phyloP scores from a whole-genome alignment of 2,329 filamentous ascomycete species.

The Colletotrichum theobromicola region DNA sequence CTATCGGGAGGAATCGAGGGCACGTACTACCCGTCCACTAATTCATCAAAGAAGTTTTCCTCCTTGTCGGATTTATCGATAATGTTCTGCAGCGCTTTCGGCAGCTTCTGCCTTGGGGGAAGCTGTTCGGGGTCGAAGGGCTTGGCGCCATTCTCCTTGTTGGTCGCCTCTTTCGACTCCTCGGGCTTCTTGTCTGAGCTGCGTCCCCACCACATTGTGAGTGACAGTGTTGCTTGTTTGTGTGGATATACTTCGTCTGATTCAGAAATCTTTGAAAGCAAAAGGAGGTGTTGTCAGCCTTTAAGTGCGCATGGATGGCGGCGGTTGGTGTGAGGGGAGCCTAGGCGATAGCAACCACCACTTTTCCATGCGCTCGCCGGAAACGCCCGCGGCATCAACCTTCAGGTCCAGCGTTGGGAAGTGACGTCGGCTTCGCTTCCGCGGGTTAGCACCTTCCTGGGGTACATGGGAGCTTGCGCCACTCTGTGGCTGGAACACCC shows the following conservation, averaged over 20 bases:
- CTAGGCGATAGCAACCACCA: not conserved
- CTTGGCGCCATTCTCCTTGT: constrained; percentile 25
- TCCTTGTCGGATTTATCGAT: constrained; percentile 65
- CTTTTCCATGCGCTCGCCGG: constrained; percentile 1
- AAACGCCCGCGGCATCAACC: constrained; percentile 18
- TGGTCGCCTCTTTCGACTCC: constrained; percentile 27
- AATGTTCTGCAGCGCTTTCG: constrained; percentile 60
- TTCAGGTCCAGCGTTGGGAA: not conserved
- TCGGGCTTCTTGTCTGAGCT: constrained; percentile 36
- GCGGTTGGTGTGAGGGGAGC: not conserved
- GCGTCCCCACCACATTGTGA: constrained; percentile 40
- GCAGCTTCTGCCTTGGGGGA: constrained; percentile 55
- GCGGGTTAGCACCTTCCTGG: not conserved
- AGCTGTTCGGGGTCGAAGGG: constrained; percentile 52
- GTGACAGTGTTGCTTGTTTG: not conserved
- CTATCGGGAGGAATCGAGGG: constrained; percentile 4
- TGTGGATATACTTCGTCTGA: constrained; percentile 17
- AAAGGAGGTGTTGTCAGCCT: not conserved
- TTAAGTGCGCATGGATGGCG: constrained; percentile 13
- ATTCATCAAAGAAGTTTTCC: constrained; percentile 76
- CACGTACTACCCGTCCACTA: constrained; percentile 80
- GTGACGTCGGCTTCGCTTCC: constrained; percentile 14
- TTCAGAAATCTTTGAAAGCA: not conserved
- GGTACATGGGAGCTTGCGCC: constrained; percentile 1
- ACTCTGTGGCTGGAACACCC: not conserved